phyloP scores from a whole-genome alignment of 805 yeast species.

The Aciculoconidium aculeatum region DNA sequence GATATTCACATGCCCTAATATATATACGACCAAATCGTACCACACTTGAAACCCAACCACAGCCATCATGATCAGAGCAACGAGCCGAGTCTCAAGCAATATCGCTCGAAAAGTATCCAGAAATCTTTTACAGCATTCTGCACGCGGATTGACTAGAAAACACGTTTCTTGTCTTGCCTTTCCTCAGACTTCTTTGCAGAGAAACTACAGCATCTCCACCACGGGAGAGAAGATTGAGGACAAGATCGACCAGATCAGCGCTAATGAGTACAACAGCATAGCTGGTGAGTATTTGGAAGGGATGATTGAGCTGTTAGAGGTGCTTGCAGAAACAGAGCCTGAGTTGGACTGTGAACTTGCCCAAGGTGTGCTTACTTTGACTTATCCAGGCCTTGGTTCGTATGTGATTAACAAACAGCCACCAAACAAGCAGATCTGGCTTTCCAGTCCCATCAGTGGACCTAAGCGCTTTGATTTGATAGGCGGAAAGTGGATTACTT shows the following conservation, averaged over 20 bases:
- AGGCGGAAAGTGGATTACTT: slow-evolving; percentile 70
- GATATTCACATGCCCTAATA: no score
- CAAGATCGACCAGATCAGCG: slow-evolving; percentile 43
- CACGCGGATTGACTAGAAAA: no score
- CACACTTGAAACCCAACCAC: no score
- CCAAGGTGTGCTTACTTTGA: slow-evolving; percentile 82
- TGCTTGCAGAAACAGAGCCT: slow-evolving; percentile 54
- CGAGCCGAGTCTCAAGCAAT: no score
- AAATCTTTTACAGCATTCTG: no score
- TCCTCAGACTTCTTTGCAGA: neutral
- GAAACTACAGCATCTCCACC: slow-evolving; percentile 30
- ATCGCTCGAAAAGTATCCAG: no score
- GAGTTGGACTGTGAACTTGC: slow-evolving; percentile 71
- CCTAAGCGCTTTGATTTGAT: slow-evolving; percentile 74
- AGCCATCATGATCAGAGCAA: no score
- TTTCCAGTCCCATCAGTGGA: slow-evolving; percentile 88
- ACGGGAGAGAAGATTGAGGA: slow-evolving; percentile 50
- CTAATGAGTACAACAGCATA: slow-evolving; percentile 52
- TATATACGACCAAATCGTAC: no score
- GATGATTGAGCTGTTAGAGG: slow-evolving; percentile 63
- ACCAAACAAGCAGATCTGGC: slow-evolving; percentile 95
- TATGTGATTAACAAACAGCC: slow-evolving; percentile 97
- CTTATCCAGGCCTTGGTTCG: slow-evolving; percentile 65
- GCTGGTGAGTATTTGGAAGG: slow-evolving; percentile 69
- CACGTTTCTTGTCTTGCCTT: neutral